Base-by-base conservation (phyloP, 129 eudicot species). In the Tagetes patula region DNA sequence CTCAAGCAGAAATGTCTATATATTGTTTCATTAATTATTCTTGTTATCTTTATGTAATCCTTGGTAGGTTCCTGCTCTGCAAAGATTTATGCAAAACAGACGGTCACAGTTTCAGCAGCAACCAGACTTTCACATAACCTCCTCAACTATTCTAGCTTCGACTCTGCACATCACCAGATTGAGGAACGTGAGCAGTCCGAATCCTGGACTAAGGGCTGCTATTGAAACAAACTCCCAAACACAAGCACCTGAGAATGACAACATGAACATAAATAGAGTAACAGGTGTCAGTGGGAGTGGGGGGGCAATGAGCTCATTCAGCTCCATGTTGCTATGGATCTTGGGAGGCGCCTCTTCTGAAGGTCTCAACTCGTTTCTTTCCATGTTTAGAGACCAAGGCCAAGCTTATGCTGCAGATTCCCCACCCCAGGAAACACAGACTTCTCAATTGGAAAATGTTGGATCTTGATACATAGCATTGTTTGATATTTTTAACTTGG, bases 91-190 rank as follows among this genome's bases (percentile, higher is more conserved):
- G 96, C 96, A 84, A 75, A 90, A 83, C 76, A 84, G 94, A 6
- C 85, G 96, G 42, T 82, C 96, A 52, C 91, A 90, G 73, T 85
- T 93, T 79, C 99, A 86, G 88, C 99, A 94, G 72, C 95, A 90
- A 70, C 96, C 98, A 49, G 96, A 88, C 76, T 94, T 90, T 49
- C 99, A 94, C 73, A 94, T 94, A 60, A 90, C 52, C 14, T 47
- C 96, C 42, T 90, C 96, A 6, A 94, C 98, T 41, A 86, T 94
- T 75, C 99, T 94, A 20, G 99, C 99, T 64, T 94, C 99, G 5
- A 90, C 99, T 39, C 77, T 94, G 68, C 96, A 89, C 69, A 94
- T 94, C 75, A 94, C 96, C 49, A 84, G 99, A 47, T 10, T 47
- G 52, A 47, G 52, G 52, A 47, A 47, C 14, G 36, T 64, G 38